Base-by-base conservation (phyloP, 2,329 filamentous ascomycete genomes). In the Fusarium kyushuense region DNA sequence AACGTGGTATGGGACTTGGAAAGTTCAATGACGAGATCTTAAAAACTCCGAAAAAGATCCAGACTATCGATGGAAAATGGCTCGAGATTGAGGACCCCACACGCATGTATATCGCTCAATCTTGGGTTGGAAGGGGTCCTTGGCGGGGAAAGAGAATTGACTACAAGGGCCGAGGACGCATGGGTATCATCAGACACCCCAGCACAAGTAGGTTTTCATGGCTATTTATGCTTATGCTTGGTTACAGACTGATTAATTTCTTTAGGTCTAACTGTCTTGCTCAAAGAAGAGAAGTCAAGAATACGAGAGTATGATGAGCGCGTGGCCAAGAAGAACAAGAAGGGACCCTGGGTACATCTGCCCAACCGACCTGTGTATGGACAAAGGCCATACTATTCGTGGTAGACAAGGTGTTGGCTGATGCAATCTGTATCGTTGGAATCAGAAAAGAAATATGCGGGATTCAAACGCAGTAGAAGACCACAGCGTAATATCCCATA, bases 231-330 rank as follows among this genome's bases (percentile, higher is more conserved):
- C 36, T 35, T 19, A 27, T 42, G 30, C 32, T 45, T 23, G 9
- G 12, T 23, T 23, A 16, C 14, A 36, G 16, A 32, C 71, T 77
- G 52, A 78, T 67, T 30, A 16, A 42, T 42, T 38, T 36, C n/a
- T 19, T 25, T 71, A 94, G 92, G 86, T 69, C 87, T 97, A 63
- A 89, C 90, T 0, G 81, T 99, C 35, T 79, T 97, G 16, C 83
- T 99, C 76, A 99, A 98, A 82, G 96, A 99, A 78, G 94, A 98
- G 79, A 92, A 91, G 79, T 97, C 96, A 8, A 86, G 94, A 55
- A 89, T 97, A 74, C 88, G 96, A 63, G 86, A 94, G 76, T 88
- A 91, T 75, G 84, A 92, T 58, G 94, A 97, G 75, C 88, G 90
- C 60, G 86, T 93, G 76, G 89, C 89, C 71, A 95, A 93, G 83